Conservation (phyloP, 2,329 filamentous ascomycete species). For the Hypoxylon sp. region DNA sequence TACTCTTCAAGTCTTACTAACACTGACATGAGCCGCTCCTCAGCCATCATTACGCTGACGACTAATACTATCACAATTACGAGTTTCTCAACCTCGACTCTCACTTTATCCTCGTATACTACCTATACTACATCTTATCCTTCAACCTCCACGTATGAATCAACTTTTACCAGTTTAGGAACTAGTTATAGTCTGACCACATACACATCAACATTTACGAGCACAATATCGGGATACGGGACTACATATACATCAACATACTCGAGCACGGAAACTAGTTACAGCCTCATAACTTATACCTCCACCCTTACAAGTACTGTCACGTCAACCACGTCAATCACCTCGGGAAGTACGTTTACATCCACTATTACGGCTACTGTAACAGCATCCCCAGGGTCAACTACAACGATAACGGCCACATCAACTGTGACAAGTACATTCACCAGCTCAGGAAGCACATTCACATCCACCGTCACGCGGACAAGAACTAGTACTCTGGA, state of each 20-base stretch:
- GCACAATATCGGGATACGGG: slow-evolving; percentile 1
- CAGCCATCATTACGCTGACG: slow-evolving; percentile 31
- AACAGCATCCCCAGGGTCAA: slow-evolving; percentile 8
- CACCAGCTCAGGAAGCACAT: slow-evolving; percentile 11
- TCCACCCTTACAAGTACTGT: neutral
- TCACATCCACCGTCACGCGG: slow-evolving; percentile 23
- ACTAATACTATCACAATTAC: slow-evolving; percentile 23
- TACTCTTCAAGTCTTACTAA: slow-evolving; percentile 46
- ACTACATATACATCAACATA: slow-evolving; percentile 19
- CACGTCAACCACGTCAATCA: too few relatives aligned
- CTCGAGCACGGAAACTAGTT: slow-evolving; percentile 13
- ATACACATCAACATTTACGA: slow-evolving; percentile 19
- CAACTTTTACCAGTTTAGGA: slow-evolving; percentile 10
- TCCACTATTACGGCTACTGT: slow-evolving; percentile 26
- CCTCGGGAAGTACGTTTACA: slow-evolving; percentile 22
- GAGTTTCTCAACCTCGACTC: neutral
- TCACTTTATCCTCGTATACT: neutral
- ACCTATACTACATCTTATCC: neutral
- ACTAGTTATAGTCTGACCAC: neutral
- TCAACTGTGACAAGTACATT: slow-evolving; percentile 24
- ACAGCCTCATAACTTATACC: neutral
- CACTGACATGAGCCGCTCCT: slow-evolving; percentile 45
- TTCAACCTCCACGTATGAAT: neutral
- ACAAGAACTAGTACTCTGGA: slow-evolving; percentile 1
- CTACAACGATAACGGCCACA: slow-evolving; percentile 11